Evolutionary conservation across 179 eudicot species (phyloP), one percentile per base, ranked within the genome.

Genomic region (Monotropa hypopitys): DNA sequence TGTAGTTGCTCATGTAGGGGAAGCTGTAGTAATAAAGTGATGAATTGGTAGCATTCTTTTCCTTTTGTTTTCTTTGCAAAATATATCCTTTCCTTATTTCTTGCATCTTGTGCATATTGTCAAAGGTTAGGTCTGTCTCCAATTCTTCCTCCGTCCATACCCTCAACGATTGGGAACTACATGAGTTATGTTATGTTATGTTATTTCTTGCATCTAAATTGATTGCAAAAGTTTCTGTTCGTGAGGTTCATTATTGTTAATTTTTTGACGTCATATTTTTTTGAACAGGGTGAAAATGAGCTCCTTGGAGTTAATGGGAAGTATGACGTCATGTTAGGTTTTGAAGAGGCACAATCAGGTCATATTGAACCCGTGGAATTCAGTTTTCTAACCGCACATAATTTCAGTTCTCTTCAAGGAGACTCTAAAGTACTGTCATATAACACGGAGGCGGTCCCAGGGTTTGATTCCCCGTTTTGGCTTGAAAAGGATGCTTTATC

Each of bases 341-440:
- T 85, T 63, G 90, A 85, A 77, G 93, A 84, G 53, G 81, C 84
- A 79, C 85, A 92, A 79, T 81, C 89, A 43, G 78, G 84, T 70
- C 75, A 80, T 61, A 84, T 77, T 49, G 94, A 88, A 82, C 98
- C 91, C 9, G 91, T 94, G 84, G 98, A 94, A 76, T 94, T 89
- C 82, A 92, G 94, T 82, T 92, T 93, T 70, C 86, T 90, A 83
- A 82, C 88, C 40, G 62, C 88, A 1, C 90, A 90, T 63, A 87
- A 86, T 77, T 80, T 92, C 2, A 87, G 77, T 83, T 56, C 90
- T 50, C 89, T 84, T 77, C 87, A 87, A 78, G 87, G 76, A 72
- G 87, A 87, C 74, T 84, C 91, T 18, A 88, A 89, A 85, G 83
- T 78, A 47, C 51, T 86, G 83, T 70, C 89, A 26, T 90, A 83